phyloP scores from a whole-genome alignment of 1,284 basidiomycete species.

The Porphyrellus sp. region DNA sequence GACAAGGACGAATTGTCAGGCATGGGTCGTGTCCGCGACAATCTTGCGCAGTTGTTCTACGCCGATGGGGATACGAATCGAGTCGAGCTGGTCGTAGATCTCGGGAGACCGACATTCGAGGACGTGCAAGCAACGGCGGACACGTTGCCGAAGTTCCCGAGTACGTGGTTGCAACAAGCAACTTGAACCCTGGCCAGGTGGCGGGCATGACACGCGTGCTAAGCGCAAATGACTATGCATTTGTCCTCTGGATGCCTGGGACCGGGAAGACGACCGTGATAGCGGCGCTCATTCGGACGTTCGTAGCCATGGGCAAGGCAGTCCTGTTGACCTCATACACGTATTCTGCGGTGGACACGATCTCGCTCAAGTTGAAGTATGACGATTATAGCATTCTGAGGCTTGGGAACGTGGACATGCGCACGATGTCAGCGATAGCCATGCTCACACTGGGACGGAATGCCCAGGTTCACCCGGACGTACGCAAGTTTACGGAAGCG shows the following conservation, averaged over 20 bases:
- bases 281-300: slow-evolving; percentile 78
- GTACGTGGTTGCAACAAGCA: slow-evolving; percentile 23
- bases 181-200: slow-evolving; percentile 76
- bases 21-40: slow-evolving; percentile 86
- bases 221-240: slow-evolving; percentile 82
- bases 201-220: slow-evolving; percentile 75
- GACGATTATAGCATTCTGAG: slow-evolving; percentile 75
- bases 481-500: slow-evolving; percentile 68
- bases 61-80: slow-evolving; percentile 64
- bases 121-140: slow-evolving; percentile 32
- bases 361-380: slow-evolving; percentile 76
- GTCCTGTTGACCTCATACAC: slow-evolving; percentile 92
- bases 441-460: slow-evolving; percentile 2
- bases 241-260: slow-evolving; percentile 96
- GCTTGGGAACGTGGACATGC: slow-evolving; percentile 76
- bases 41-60: slow-evolving; percentile 88
- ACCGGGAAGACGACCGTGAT: slow-evolving; percentile 98
- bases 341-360: slow-evolving; percentile 96
- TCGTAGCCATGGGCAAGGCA: slow-evolving; percentile 81
- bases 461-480: slow-evolving; percentile 72
- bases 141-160: slow-evolving; percentile 21
- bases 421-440: not conserved
- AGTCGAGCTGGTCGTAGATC: slow-evolving; percentile 79
- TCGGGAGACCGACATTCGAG: slow-evolving; percentile 65
- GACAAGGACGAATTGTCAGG: slow-evolving; percentile 92